phyloP scores from a whole-genome alignment of 805 yeast genomes.

The Metschnikowia picachoensis region DNA sequence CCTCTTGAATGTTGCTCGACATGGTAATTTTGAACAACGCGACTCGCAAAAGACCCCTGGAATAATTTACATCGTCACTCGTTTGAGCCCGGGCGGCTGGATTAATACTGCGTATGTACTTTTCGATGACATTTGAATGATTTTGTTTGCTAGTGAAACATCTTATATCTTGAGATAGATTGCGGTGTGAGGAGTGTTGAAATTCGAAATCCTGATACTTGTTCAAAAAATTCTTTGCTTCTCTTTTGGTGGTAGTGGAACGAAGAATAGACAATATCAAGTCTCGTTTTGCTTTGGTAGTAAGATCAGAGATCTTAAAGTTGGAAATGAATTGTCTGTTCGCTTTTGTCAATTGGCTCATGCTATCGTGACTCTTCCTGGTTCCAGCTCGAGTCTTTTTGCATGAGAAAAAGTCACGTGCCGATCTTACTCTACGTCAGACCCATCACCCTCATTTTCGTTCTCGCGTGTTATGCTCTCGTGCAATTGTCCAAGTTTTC shows the following conservation, averaged over 20 bases:
- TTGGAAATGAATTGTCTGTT: slow-evolving; percentile 36
- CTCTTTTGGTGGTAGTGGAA: slow-evolving; percentile 91
- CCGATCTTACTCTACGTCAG: slow-evolving; percentile 9
- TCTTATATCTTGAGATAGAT: background rate
- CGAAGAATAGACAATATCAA: slow-evolving; percentile 79
- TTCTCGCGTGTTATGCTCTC: slow-evolving; percentile 25
- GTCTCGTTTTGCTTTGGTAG: slow-evolving; percentile 55
- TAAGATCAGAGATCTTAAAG: slow-evolving; percentile 26
- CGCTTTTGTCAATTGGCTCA: slow-evolving; percentile 29
- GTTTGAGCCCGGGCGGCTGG: background rate
- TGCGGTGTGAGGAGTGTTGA: slow-evolving; percentile 14
- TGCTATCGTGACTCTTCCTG: slow-evolving; percentile 5
- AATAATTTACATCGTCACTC: slow-evolving; percentile 31
- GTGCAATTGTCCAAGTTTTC: slow-evolving; percentile 58
- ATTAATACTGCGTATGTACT: slow-evolving; percentile 30
- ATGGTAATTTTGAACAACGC: slow-evolving; percentile 55
- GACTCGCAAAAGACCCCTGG: slow-evolving; percentile 44
- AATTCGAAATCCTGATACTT: slow-evolving; percentile 55
- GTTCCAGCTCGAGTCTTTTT: background rate
- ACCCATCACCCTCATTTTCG: slow-evolving; percentile 11
- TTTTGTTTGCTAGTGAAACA: background rate
- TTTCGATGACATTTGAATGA: slow-evolving; percentile 21
- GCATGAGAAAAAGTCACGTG: slow-evolving; percentile 11
- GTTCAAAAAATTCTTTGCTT: slow-evolving; percentile 74
- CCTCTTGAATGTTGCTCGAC: slow-evolving; percentile 26